These are phyloP conservation scores for Globisporangium barbulae DNA, from an alignment of 352 stramenopile genomes.

Conservation along the genomic window DNA sequence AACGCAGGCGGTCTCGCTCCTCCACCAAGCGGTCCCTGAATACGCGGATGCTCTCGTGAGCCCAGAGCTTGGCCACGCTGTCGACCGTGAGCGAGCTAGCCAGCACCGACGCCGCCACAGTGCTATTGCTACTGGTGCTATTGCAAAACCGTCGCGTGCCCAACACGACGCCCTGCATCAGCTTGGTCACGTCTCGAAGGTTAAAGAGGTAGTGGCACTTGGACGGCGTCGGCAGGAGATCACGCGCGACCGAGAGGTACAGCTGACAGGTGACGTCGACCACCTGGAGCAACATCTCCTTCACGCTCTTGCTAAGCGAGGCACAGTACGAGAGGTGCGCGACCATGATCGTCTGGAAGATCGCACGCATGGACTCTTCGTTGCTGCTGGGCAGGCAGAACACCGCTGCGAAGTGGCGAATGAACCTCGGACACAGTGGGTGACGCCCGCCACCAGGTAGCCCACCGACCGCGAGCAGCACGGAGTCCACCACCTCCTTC, in stretches of 20 bases:
- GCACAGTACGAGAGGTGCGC: slow-evolving; percentile 35
- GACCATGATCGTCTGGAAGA: slow-evolving; percentile 87
- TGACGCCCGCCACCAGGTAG: slow-evolving; percentile 56
- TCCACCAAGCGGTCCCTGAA: slow-evolving; percentile 92
- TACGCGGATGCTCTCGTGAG: slow-evolving; percentile 89
- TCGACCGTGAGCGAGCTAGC: slow-evolving; percentile 27
- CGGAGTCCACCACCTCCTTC: slow-evolving; percentile 68
- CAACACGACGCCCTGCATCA: slow-evolving; percentile 83
- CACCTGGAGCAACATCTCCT: slow-evolving; percentile 47
- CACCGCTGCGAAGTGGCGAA: slow-evolving; percentile 62
- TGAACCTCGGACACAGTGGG: slow-evolving; percentile 53
- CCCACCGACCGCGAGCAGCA: slow-evolving; percentile 62
- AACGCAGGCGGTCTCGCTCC: slow-evolving; percentile 77
- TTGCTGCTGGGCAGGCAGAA: slow-evolving; percentile 73
- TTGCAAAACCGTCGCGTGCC: slow-evolving; percentile 27
- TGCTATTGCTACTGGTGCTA: slow-evolving; percentile 7
- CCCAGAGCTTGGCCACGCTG: slow-evolving; percentile 78
- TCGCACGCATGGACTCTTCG: slow-evolving; percentile 77
- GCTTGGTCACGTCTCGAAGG: slow-evolving; percentile 69
- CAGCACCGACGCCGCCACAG: slow-evolving; percentile 4
- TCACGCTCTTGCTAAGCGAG: slow-evolving; percentile 41
- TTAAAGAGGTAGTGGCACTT: slow-evolving; percentile 89
- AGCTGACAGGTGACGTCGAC: slow-evolving; percentile 62
- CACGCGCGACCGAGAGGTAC: slow-evolving; percentile 50
- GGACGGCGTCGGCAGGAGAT: slow-evolving; percentile 64